Evolutionary conservation across 2,329 filamentous ascomycete species (phyloP).

Genomic region (Arthroderma sp.): DNA sequence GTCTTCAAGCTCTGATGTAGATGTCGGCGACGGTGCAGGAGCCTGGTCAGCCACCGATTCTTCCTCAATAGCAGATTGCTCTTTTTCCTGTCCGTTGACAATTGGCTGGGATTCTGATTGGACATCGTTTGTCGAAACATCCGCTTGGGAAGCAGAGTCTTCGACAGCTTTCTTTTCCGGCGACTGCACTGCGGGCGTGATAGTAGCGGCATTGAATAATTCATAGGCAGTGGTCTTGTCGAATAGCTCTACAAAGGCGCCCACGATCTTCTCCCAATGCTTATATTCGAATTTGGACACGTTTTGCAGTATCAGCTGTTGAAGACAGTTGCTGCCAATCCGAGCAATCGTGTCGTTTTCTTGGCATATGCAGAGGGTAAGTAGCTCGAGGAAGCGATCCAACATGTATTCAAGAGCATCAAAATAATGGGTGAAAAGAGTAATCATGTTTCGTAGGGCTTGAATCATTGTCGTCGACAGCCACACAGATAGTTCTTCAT

Average conservation of each 20-base stretch:
- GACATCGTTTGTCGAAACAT: constrained; percentile 11
- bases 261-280: constrained; percentile 92
- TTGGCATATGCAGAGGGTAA: constrained; percentile 94
- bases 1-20: constrained; percentile 56
- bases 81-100: constrained; percentile 16
- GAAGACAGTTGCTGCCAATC: constrained; percentile 95
- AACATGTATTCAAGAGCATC: constrained; percentile 95
- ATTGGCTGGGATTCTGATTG: constrained; percentile 15
- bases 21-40: constrained; percentile 14
- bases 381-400: constrained; percentile 84
- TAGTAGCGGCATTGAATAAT: constrained; percentile 70
- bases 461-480: constrained; percentile 99
- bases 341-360: constrained; percentile 97
- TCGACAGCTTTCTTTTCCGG: constrained; percentile 17
- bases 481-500: constrained; percentile 97
- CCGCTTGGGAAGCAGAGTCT: constrained; percentile 14
- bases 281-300: constrained; percentile 76
- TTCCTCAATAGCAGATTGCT: constrained; percentile 5
- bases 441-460: constrained; percentile 94
- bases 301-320: constrained; percentile 92
- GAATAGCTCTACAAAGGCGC: constrained; percentile 91
- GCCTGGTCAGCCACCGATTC: constrained; percentile 13
- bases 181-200: constrained; percentile 25
- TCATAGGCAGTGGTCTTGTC: constrained; percentile 89
- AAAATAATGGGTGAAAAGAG: constrained; percentile 97